Evolutionary conservation across 805 yeast genomes (phyloP).

Genomic region (Gaillardinia entomophila): DNA sequence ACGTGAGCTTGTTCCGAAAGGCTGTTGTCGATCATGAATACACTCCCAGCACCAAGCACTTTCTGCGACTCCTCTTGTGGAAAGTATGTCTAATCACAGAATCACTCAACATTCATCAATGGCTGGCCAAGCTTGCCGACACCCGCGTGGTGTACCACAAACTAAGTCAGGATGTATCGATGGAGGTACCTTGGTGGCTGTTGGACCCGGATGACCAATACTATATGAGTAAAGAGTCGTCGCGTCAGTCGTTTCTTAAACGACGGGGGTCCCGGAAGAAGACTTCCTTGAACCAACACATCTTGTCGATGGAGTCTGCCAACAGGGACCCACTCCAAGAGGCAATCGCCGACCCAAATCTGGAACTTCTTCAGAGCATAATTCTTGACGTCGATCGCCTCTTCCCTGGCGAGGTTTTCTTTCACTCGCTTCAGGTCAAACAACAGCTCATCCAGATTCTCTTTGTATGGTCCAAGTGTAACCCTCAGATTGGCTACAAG

Average conservation of each 20-base stretch:
- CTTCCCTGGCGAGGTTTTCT: conserved; percentile 42
- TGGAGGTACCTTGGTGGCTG: conserved; percentile 33
- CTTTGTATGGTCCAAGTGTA: conserved; percentile 45
- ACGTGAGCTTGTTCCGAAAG: conserved; percentile 15
- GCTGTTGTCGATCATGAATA: conserved; percentile 27
- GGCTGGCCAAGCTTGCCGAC: conserved; percentile 24
- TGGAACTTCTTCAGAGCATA: conserved; percentile 36
- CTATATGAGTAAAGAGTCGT: conserved; percentile 7
- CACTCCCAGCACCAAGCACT: conserved; percentile 13
- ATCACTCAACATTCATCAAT: conserved; percentile 25
- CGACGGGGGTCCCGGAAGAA: too few relatives aligned
- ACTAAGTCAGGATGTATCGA: conserved; percentile 19
- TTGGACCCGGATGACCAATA: conserved; percentile 24
- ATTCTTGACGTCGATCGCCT: conserved; percentile 48
- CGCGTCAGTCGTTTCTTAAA: background rate
- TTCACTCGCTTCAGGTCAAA: conserved; percentile 15
- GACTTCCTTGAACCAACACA: too few relatives aligned
- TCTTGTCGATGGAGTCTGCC: too few relatives aligned
- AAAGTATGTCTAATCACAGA: conserved; percentile 32
- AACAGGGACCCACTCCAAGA: too few relatives aligned
- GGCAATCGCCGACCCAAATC: too few relatives aligned
- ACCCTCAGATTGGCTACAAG: conserved; percentile 37
- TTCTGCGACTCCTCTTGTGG: conserved; percentile 32
- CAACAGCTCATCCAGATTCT: conserved; percentile 36
- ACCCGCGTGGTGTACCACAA: conserved; percentile 31